Percentiles rank a stretch among this genome's conserved stretches.
phyloP scores from a whole-genome alignment of 306 rosid species.

The Comarum palustre region DNA sequence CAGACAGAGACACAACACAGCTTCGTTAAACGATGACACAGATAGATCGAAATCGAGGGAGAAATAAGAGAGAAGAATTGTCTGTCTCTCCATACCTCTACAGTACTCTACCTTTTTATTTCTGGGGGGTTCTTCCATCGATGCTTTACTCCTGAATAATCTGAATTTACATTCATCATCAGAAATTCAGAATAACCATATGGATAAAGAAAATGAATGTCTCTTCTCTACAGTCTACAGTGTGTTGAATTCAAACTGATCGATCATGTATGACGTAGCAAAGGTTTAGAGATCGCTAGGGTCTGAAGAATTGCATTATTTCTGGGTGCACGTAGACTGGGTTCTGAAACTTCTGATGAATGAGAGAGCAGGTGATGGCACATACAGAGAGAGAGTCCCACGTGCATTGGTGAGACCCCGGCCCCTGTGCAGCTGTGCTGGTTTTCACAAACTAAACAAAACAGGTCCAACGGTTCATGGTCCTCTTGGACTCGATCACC shows the following conservation, averaged over 20 bases:
- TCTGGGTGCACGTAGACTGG: neutral
- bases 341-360: conserved; percentile 7
- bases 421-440: conserved; percentile 48
- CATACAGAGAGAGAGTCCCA: conserved; percentile 33
- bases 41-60: neutral
- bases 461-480: conserved; percentile 72
- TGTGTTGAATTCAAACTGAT: neutral
- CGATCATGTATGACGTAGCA: neutral
- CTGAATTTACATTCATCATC: neutral
- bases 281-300: neutral
- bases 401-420: conserved; percentile 58
- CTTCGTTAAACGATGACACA: conserved; percentile 8
- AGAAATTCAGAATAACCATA: neutral
- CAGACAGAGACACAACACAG: neutral
- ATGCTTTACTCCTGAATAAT: neutral
- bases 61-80: conserved; percentile 1
- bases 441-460: conserved; percentile 56
- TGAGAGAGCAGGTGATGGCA: conserved; percentile 43
- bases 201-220: neutral
- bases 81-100: neutral
- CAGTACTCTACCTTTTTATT: neutral
- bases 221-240: neutral
- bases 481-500: conserved; percentile 24
- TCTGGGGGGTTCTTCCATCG: conserved; percentile 9
- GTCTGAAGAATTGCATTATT: neutral